Percentiles rank a stretch among this genome's conserved stretches.
Conservation (phyloP, 2,329 filamentous ascomycete genomes). For the Verticillium dahliae region DNA sequence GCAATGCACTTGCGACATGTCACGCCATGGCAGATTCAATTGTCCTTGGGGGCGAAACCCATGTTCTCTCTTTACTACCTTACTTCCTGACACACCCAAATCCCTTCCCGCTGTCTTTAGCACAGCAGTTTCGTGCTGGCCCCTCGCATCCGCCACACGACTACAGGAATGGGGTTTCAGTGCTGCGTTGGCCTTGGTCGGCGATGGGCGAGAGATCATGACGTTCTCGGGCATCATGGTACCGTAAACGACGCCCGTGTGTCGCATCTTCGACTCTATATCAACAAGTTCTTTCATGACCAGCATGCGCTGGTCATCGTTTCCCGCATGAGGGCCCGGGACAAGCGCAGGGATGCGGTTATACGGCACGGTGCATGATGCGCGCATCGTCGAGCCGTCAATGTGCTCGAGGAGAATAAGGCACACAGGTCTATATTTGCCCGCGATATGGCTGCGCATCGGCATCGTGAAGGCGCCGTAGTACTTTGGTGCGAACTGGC, state of each 20-base stretch:
- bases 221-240: neutral
- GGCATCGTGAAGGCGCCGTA: neutral
- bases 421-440: neutral
- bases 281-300: neutral
- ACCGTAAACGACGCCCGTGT: neutral
- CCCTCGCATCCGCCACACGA: no score
- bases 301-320: neutral
- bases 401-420: neutral
- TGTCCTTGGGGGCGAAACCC: no score
- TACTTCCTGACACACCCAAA: no score
- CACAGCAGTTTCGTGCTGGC: no score
- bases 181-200: neutral
- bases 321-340: neutral
- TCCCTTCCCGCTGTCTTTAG: no score
- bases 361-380: neutral
- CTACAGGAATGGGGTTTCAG: neutral
- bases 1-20: no score
- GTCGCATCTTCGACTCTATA: neutral
- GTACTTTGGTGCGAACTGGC: neutral
- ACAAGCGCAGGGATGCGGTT: neutral
- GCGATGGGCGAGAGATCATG: neutral
- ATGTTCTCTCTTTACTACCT: no score
- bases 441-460: neutral
- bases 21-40: no score
- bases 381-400: neutral